Evolutionary conservation across 1,284 basidiomycete genomes (phyloP).

Genomic region (Ustilago esculenta): DNA sequence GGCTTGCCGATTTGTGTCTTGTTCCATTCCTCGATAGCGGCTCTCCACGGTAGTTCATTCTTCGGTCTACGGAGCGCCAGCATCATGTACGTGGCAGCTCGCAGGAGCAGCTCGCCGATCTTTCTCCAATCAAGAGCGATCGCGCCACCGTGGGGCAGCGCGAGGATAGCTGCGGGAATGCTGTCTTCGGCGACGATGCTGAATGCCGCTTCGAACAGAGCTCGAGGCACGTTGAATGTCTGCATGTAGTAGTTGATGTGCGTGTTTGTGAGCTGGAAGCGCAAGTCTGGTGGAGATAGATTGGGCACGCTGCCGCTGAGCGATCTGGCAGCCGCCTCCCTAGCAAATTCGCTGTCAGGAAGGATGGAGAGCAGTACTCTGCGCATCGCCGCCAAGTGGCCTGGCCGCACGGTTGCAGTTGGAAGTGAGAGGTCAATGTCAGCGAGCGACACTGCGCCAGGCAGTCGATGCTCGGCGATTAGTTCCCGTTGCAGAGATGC

Average conservation of each 20-base stretch:
- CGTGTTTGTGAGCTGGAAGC: conserved; percentile 43
- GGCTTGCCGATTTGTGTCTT: conserved; percentile 2
- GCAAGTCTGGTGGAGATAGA: conserved; percentile 21
- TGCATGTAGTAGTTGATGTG: conserved; percentile 46
- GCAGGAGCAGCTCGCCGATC: conserved; percentile 30
- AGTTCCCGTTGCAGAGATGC: conserved; percentile 24
- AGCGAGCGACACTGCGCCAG: conserved; percentile 8
- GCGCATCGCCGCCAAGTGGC: conserved; percentile 37
- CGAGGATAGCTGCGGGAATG: conserved; percentile 32
- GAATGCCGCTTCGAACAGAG: conserved; percentile 33
- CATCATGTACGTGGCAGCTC: conserved; percentile 42
- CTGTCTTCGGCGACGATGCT: conserved; percentile 28
- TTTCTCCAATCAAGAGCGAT: conserved; percentile 29
- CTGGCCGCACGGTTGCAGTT: conserved; percentile 10
- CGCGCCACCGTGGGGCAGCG: conserved; percentile 38
- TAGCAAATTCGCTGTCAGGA: conserved; percentile 24
- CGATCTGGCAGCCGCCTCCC: conserved; percentile 17
- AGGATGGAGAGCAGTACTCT: conserved; percentile 24
- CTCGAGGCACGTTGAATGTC: conserved; percentile 17
- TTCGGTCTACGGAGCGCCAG: conserved; percentile 25
- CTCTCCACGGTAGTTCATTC: conserved; percentile 25
- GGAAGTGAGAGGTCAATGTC: conserved; percentile 27
- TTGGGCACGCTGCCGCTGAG: conserved; percentile 8
- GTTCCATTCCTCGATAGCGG: conserved; percentile 26
- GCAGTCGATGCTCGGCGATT: conserved; percentile 29